Conservation (phyloP, 768 basidiomycete genomes). For the Crassisporium funariophilum region DNA sequence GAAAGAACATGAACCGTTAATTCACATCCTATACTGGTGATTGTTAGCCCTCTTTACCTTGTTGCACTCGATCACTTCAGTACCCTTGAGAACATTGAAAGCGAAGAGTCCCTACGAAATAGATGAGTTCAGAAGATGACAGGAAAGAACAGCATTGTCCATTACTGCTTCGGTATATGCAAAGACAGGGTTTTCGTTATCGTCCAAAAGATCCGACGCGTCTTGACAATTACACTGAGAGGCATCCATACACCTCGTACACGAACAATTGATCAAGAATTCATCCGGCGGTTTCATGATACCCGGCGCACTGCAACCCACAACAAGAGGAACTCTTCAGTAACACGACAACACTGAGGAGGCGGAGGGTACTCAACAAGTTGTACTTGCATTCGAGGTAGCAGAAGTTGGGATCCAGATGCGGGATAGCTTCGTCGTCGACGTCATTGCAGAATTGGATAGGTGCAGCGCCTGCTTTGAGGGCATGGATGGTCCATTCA, state of each 20-base stretch:
- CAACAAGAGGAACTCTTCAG: too few relatives aligned
- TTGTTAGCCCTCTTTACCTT: constrained; percentile 35
- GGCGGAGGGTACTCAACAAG: constrained; percentile 49
- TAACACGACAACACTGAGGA: too few relatives aligned
- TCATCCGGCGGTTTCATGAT: constrained; percentile 22
- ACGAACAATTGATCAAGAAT: constrained; percentile 47
- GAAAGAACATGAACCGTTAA: background rate
- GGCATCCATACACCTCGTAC: constrained; percentile 35
- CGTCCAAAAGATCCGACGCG: constrained; percentile 39
- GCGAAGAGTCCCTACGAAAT: constrained; percentile 49
- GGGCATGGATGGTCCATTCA: constrained; percentile 36
- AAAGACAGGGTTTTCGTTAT: constrained; percentile 27
- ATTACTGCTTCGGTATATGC: constrained; percentile 48
- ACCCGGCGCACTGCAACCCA: constrained; percentile 14
- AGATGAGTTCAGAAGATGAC: background rate
- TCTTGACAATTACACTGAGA: constrained; percentile 51
- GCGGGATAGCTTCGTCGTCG: constrained; percentile 48
- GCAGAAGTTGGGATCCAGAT: constrained; percentile 41
- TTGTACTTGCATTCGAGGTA: constrained; percentile 58
- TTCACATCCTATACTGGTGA: background rate
- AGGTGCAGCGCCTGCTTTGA: constrained; percentile 28
- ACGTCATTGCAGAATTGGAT: constrained; percentile 41
- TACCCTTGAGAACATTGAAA: constrained; percentile 42
- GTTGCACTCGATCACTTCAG: constrained; percentile 69
- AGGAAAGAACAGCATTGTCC: background rate